Evolutionary conservation across 768 basidiomycete genomes (phyloP).

Genomic region (Pleurotus tuoliensis): DNA sequence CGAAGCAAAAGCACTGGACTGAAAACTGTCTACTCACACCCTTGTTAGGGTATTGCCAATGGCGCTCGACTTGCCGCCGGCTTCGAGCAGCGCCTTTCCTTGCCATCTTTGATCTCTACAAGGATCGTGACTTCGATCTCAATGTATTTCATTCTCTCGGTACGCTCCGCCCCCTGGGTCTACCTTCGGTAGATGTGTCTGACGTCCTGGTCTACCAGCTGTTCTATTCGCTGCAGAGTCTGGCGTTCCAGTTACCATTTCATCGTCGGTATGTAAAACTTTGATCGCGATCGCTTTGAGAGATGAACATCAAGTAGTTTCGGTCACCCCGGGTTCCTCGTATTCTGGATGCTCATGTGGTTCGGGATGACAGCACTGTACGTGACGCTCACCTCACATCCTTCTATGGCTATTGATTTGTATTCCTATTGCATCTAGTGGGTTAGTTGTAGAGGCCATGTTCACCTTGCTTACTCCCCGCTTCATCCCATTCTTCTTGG

Average conservation of each 20-base stretch:
- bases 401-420: not conserved
- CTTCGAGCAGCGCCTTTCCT: slow-evolving; percentile 25
- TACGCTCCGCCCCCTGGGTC: slow-evolving; percentile 12
- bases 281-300: not conserved
- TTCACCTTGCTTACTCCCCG: slow-evolving; percentile 49
- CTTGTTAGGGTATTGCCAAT: not conserved
- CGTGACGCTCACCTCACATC: slow-evolving; percentile 13
- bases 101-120: slow-evolving; percentile 25
- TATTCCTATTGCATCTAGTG: slow-evolving; percentile 28
- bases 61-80: slow-evolving; percentile 35
- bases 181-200: not conserved
- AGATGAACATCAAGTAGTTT: slow-evolving; percentile 26
- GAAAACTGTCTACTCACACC: not conserved
- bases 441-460: slow-evolving; percentile 58
- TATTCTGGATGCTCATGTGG: slow-evolving; percentile 69
- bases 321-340: slow-evolving; percentile 48
- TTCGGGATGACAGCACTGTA: slow-evolving; percentile 53
- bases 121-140: slow-evolving; percentile 25
- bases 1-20: not conserved
- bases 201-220: slow-evolving; percentile 20
- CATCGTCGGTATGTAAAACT: slow-evolving; percentile 33
- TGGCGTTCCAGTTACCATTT: slow-evolving; percentile 60
- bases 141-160: slow-evolving; percentile 35
- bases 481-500: slow-evolving; percentile 57
- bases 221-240: slow-evolving; percentile 54